phyloP scores from a whole-genome alignment of 345 rosid species.

The Aegle marmelos region DNA sequence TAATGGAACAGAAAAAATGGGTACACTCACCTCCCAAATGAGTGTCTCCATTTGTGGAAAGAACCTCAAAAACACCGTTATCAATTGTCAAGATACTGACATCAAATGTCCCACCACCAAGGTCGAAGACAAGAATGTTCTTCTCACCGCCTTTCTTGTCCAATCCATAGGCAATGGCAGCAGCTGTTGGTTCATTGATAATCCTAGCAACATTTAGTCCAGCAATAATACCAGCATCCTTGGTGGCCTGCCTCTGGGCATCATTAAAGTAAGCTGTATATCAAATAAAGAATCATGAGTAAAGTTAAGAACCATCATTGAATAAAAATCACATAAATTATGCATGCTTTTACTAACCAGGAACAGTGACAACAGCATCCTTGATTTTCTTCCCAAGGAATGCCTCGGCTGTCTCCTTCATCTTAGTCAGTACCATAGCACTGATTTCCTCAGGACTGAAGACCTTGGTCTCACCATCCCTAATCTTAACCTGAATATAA shows the following conservation, averaged over 20 bases:
- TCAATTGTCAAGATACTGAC: conserved; percentile 94
- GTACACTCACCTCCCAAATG: conserved; percentile 86
- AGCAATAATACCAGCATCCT: conserved; percentile 94
- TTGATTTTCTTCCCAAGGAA: conserved; percentile 98
- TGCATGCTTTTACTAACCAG: conserved; percentile 49
- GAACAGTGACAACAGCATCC: conserved; percentile 98
- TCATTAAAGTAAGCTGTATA: conserved; percentile 93
- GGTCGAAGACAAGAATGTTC: conserved; percentile 97
- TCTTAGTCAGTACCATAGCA: conserved; percentile 85
- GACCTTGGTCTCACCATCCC: conserved; percentile 95
- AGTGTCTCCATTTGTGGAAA: conserved; percentile 95
- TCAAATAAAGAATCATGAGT: not conserved
- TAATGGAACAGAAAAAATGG: not conserved
- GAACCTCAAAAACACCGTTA: conserved; percentile 97
- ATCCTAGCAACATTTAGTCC: conserved; percentile 96
- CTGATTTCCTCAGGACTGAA: conserved; percentile 96
- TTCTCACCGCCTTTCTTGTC: conserved; percentile 98
- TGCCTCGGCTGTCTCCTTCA: conserved; percentile 99
- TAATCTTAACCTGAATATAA: conserved; percentile 79
- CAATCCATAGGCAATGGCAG: conserved; percentile 96
- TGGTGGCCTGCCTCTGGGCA: conserved; percentile 98
- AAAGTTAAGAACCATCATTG: not conserved
- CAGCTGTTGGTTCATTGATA: conserved; percentile 97
- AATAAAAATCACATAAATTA: not conserved
- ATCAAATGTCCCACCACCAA: conserved; percentile 99